Percentiles rank a stretch among this genome's conserved stretches.
Conservation (phyloP, 2,329 filamentous ascomycete genomes). For the Juglanconis oblonga region DNA sequence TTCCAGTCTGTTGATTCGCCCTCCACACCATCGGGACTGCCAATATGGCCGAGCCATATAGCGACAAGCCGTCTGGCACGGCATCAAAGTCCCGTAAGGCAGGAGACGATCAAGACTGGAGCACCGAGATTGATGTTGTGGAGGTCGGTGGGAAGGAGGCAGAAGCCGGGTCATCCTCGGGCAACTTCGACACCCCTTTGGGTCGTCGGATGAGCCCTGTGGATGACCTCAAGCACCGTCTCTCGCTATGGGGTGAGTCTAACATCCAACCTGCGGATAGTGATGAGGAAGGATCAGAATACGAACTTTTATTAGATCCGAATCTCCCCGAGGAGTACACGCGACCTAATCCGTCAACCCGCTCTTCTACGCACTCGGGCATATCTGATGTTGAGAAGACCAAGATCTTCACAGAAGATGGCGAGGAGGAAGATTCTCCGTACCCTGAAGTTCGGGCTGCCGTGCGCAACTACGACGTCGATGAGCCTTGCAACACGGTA, state of each 20-base stretch:
- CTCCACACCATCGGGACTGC: constrained; percentile 19
- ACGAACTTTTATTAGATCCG: constrained; percentile 56
- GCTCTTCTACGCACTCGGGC: constrained; percentile 16
- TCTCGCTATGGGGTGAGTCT: constrained; percentile 41
- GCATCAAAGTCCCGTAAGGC: constrained; percentile 21
- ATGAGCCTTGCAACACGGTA: constrained; percentile 63
- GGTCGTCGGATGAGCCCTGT: constrained; percentile 23
- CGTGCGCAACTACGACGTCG: constrained; percentile 62
- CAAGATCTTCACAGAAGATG: constrained; percentile 30
- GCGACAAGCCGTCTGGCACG: constrained; percentile 33
- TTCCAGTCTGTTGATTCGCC: constrained; percentile 20
- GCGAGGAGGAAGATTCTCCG: constrained; percentile 54
- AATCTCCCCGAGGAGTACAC: constrained; percentile 45
- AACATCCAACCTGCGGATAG: constrained; percentile 33
- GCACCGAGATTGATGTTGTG: constrained; percentile 24
- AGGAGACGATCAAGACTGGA: constrained; percentile 26
- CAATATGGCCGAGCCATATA: constrained; percentile 30
- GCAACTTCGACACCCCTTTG: constrained; percentile 16
- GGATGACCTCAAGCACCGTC: constrained; percentile 33
- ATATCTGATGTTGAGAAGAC: constrained; percentile 22
- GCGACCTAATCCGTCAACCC: constrained; percentile 23
- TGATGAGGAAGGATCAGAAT: constrained; percentile 47
- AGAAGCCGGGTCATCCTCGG: constrained; percentile 17
- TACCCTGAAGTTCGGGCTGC: constrained; percentile 66
- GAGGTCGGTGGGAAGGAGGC: constrained; percentile 30